phyloP scores from a whole-genome alignment of 75 land plant species.

The Cupressus sempervirens region DNA sequence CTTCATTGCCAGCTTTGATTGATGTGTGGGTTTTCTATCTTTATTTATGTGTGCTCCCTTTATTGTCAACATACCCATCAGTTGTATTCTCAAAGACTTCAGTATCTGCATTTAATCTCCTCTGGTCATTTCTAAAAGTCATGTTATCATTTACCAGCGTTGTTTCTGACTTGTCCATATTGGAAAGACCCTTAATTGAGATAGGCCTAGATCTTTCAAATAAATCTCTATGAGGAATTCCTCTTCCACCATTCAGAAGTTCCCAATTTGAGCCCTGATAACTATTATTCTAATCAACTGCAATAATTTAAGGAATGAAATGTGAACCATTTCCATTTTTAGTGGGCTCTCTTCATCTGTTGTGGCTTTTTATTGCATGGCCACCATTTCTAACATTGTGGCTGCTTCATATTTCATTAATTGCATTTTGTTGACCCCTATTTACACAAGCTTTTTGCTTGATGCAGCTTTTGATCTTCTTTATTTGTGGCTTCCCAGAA shows the following conservation, averaged over 20 bases:
- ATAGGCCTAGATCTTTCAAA: conserved; percentile 21
- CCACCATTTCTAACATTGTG: too few species aligned
- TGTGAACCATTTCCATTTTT: conserved; percentile 45
- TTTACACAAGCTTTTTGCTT: too few species aligned
- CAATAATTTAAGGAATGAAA: conserved; percentile 9
- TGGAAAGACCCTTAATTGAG: conserved; percentile 22
- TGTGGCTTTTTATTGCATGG: too few species aligned
- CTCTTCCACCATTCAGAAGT: conserved; percentile 27
- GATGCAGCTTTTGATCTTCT: too few species aligned
- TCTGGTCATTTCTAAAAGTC: conserved; percentile 24
- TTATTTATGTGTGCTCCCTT: too few species aligned
- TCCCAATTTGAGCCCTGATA: conserved; percentile 29
- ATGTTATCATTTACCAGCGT: conserved; percentile 29
- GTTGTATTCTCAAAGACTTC: conserved; percentile 35
- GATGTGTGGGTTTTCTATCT: too few species aligned
- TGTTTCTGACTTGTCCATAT: conserved; percentile 20
- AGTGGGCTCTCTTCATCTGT: conserved; percentile 47
- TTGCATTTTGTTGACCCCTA: too few species aligned
- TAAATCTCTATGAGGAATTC: conserved; percentile 24
- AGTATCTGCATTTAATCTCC: conserved; percentile 28
- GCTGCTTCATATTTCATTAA: too few species aligned
- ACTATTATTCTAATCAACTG: conserved; percentile 21
- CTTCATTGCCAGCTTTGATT: too few species aligned
- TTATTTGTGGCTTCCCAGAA: too few species aligned
- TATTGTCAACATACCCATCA: conserved; percentile 50